phyloP scores from a whole-genome alignment of 805 yeast species.

The Pichia scutulata region DNA sequence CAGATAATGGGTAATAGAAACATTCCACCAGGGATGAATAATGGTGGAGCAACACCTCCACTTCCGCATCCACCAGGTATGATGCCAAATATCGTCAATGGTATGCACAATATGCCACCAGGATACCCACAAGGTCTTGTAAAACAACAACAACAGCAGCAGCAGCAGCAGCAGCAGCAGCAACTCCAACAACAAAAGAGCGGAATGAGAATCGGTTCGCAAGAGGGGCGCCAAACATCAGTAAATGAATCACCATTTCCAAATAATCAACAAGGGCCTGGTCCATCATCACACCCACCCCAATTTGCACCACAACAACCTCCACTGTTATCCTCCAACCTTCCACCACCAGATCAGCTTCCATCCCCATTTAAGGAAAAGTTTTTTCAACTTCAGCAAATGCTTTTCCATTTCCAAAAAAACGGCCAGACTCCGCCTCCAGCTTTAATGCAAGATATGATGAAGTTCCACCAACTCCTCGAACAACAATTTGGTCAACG shows the following conservation, averaged over 20 bases:
- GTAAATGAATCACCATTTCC: background rate
- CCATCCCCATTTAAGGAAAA: slow-evolving; percentile 10
- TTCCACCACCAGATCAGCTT: slow-evolving; percentile 15
- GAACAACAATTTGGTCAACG: slow-evolving; percentile 2
- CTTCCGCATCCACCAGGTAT: background rate
- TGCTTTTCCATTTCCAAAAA: slow-evolving; percentile 10
- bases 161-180: background rate
- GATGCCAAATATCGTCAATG: background rate
- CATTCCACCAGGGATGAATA: slow-evolving; percentile 16
- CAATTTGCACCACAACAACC: slow-evolving; percentile 1
- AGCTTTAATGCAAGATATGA: slow-evolving; percentile 11
- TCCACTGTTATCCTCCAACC: background rate
- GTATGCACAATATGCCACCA: background rate
- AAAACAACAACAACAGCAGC: background rate
- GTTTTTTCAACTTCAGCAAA: slow-evolving; percentile 9
- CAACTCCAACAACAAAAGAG: background rate
- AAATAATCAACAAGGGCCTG: background rate
- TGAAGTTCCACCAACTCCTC: slow-evolving; percentile 7
- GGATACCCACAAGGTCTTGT: background rate
- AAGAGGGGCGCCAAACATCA: background rate
- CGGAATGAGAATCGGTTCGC: background rate
- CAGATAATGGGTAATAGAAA: background rate
- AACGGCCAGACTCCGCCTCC: slow-evolving; percentile 16
- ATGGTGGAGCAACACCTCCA: background rate
- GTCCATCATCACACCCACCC: background rate